Base-by-base conservation (phyloP, 805 yeast species). In the Yamadazyma phyllophila region DNA sequence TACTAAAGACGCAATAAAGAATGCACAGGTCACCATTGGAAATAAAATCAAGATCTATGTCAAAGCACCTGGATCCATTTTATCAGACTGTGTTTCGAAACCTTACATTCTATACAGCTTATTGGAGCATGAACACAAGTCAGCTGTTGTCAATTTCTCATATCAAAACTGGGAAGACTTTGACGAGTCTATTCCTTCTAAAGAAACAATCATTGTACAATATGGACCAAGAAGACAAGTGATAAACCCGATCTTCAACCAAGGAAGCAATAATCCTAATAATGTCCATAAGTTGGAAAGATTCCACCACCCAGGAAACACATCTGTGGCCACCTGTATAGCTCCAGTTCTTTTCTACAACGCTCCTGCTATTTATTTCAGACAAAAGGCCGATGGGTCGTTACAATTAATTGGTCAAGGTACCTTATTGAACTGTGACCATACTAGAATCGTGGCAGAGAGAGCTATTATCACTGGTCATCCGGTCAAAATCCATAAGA, bases 401-500 rank as follows among this genome's bases (percentile, higher is more conserved):
- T 55, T 85, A 37, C 84, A 83, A 57, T 76, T 95, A 37, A 73
- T 92, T 24, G 99, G 96, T 3, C 86, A 87, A 52, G 99, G 99
- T 36, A 81, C 96, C 0, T 87, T 90, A 73, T 74, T 86, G 58
- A 88, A 88, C 61, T 79, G 91, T 36, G 97, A 94, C 66, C 88
- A 85, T 59, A 77, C 84, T 11, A 80, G 98, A 65, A 77, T 92
- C 20, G 61, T 91, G 44, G 96, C 95, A 27, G 90, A 92, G 76
- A 80, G 98, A 62, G 83, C 85, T 4, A 82, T 94, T 5, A 70
- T 94, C 44, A 94, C 98, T 0, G 99, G 99, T 46, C 90, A 89
- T 55, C 96, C 97, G 36, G 83, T 90, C 67, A 94, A 91, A 74
- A 91, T 94, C 57, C 97, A 95, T 74, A 92, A 88, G 71, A 81